A percentile compares a stretch with the other conserved stretches of the same genome.
Conservation (phyloP, 2,329 filamentous ascomycete genomes). For the Trichoderma sp. region DNA sequence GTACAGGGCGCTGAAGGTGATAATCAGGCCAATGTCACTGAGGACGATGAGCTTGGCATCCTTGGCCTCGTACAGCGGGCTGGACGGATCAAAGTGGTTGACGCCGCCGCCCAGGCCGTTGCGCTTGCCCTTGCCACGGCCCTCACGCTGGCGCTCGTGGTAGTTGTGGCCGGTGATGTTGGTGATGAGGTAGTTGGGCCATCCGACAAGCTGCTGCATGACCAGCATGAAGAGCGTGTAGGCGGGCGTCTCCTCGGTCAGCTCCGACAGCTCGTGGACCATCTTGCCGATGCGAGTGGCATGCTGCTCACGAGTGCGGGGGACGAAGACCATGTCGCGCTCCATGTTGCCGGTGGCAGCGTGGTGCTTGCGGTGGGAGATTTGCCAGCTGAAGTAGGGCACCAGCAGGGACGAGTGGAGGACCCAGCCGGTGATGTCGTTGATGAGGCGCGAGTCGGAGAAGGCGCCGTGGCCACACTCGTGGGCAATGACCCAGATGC, state of each 20-base stretch:
- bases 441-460: constrained; percentile 84
- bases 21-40: constrained; percentile 76
- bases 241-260: constrained; percentile 92
- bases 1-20: constrained; percentile 61
- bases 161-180: constrained; percentile 97
- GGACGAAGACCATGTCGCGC: constrained; percentile 99
- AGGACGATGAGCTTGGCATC: constrained; percentile 83
- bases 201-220: constrained; percentile 84
- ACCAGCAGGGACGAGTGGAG: constrained; percentile 85
- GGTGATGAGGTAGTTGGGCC: constrained; percentile 84
- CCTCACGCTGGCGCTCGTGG: constrained; percentile 87
- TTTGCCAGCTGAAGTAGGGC: constrained; percentile 99
- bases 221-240: constrained; percentile 72
- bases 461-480: constrained; percentile 98
- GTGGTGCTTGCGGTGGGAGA: constrained; percentile 99
- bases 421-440: constrained; percentile 90
- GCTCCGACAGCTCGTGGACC: constrained; percentile 78
- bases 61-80: constrained; percentile 87
- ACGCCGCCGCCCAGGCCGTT: constrained; percentile 80
- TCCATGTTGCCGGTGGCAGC: constrained; percentile 97
- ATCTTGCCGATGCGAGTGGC: constrained; percentile 71
- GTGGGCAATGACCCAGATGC: constrained; percentile 93
- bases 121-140: constrained; percentile 85
- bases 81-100: constrained; percentile 90
- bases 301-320: constrained; percentile 80